phyloP scores from a whole-genome alignment of 2,329 filamentous ascomycete species.

The Cladophialophora carrionii region DNA sequence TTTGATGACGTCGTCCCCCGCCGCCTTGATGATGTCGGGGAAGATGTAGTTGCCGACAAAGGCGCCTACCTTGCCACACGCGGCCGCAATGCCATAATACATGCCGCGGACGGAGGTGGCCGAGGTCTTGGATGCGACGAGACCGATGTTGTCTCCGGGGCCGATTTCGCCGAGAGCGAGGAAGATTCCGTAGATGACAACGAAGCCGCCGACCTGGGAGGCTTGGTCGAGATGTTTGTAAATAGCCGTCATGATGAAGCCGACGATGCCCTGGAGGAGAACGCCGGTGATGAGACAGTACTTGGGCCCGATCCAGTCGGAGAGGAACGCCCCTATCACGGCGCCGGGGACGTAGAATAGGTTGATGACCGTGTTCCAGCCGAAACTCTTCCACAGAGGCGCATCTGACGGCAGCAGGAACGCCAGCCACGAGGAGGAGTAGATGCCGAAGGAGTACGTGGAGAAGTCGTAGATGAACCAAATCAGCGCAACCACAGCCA shows the following conservation, averaged over 20 bases:
- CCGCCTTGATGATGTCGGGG: constrained; percentile 63
- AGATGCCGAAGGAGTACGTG: constrained; percentile 82
- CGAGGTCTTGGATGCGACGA: constrained; percentile 83
- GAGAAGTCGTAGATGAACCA: constrained; percentile 92
- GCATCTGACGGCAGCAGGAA: constrained; percentile 65
- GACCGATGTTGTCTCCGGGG: constrained; percentile 87
- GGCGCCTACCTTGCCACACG: constrained; percentile 59
- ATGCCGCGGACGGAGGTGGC: constrained; percentile 85
- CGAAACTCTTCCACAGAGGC: constrained; percentile 75
- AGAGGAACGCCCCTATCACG: constrained; percentile 73
- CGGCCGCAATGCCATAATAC: constrained; percentile 61
- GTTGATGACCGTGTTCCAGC: constrained; percentile 87
- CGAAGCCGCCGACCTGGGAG: constrained; percentile 71
- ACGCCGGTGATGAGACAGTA: constrained; percentile 74
- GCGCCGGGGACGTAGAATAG: constrained; percentile 87
- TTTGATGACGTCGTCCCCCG: constrained; percentile 59
- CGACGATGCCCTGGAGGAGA: constrained; percentile 71
- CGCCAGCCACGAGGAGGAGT: constrained; percentile 65
- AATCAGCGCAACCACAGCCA: constrained; percentile 71
- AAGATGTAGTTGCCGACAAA: constrained; percentile 87
- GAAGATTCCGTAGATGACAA: constrained; percentile 79
- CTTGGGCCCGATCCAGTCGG: constrained; percentile 77
- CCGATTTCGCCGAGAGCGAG: constrained; percentile 77
- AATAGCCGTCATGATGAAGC: constrained; percentile 84
- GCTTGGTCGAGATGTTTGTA: constrained; percentile 71